These are phyloP conservation scores for Miscanthus lutarioriparius DNA, from an alignment of 176 grass and related monocot genomes.

Conservation along the genomic window DNA sequence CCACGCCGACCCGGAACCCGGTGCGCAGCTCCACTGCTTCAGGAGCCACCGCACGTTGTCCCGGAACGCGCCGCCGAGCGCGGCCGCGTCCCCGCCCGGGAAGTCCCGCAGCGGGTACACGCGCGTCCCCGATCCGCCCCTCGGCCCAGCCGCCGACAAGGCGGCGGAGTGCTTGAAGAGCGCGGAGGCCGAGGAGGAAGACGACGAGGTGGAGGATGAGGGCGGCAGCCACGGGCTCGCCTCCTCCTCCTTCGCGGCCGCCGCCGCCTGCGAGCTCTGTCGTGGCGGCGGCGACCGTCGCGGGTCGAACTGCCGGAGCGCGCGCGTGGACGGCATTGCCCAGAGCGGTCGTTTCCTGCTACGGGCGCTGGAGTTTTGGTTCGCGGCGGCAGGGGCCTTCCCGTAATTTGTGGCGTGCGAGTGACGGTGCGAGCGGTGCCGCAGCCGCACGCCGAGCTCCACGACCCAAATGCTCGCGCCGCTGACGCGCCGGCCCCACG, in stretches of 20 bases:
- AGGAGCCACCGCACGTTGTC: slow-evolving; percentile 65
- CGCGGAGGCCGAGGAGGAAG: slow-evolving; percentile 6
- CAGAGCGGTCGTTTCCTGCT: neutral
- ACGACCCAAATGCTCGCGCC: neutral
- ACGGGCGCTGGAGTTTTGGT: slow-evolving; percentile 21
- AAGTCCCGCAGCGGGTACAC: slow-evolving; percentile 70
- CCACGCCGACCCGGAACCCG: slow-evolving; percentile 39
- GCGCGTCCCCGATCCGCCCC: slow-evolving; percentile 25
- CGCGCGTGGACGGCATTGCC: slow-evolving; percentile 60
- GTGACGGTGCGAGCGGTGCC: neutral
- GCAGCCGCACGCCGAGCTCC: neutral
- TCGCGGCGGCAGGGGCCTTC: slow-evolving; percentile 35
- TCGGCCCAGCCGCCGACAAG: neutral
- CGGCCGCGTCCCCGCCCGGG: slow-evolving; percentile 49
- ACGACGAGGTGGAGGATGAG: slow-evolving; percentile 13
- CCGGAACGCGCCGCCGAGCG: slow-evolving; percentile 62
- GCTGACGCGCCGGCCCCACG: slow-evolving; percentile 11
- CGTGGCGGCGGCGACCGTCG: neutral
- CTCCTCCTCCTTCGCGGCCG: neutral
- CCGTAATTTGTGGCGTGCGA: slow-evolving; percentile 18
- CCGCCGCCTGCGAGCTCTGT: neutral
- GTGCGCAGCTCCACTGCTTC: slow-evolving; percentile 43
- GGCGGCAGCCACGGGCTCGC: neutral
- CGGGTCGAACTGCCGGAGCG: slow-evolving; percentile 35
- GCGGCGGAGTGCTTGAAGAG: slow-evolving; percentile 4